A percentile compares a stretch with the other conserved stretches of the same genome.
These are phyloP conservation scores for Stramenopiles sp. DNA, from an alignment of 352 stramenopile genomes.

Conservation along the genomic window DNA sequence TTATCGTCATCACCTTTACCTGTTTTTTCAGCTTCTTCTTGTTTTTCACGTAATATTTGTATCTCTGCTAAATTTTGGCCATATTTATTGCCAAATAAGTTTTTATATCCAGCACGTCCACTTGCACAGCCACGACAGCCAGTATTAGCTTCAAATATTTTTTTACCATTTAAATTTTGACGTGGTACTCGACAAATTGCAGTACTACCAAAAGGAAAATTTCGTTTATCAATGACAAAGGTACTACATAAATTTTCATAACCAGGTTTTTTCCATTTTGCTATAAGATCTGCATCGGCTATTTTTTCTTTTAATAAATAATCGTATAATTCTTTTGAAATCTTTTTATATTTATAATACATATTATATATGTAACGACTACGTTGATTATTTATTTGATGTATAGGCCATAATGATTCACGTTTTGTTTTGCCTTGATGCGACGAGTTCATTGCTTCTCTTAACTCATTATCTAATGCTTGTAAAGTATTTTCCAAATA, in stretches of 20 bases:
- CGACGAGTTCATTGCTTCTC: constrained; percentile 89
- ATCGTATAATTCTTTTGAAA: constrained; percentile 85
- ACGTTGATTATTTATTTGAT: constrained; percentile 98
- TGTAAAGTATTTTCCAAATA: constrained; percentile 83
- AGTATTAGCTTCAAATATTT: constrained; percentile 70
- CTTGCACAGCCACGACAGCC: constrained; percentile 89
- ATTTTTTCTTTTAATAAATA: constrained; percentile 85
- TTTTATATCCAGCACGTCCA: constrained; percentile 65
- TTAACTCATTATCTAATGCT: constrained; percentile 83
- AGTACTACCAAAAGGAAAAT: constrained; percentile 97
- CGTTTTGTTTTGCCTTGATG: constrained; percentile 89
- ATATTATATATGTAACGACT: constrained; percentile 94
- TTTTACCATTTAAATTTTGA: constrained; percentile 65
- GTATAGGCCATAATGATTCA: constrained; percentile 91
- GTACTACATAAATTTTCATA: constrained; percentile 94
- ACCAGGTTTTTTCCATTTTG: constrained; percentile 97
- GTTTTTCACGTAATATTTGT: constrained; percentile 72
- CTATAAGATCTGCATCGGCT: constrained; percentile 85
- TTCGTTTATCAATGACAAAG: constrained; percentile 94
- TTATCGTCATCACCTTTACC: too few relatives aligned
- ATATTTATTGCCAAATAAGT: constrained; percentile 99
- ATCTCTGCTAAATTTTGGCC: constrained; percentile 88
- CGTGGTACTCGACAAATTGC: constrained; percentile 88
- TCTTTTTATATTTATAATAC: constrained; percentile 89
- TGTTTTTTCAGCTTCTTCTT: too few relatives aligned